A percentile compares a stretch with the other conserved stretches of the same genome.
These are phyloP conservation scores for Phytophthora niederhauseri DNA, from an alignment of 352 stramenopile genomes.

Conservation along the genomic window DNA sequence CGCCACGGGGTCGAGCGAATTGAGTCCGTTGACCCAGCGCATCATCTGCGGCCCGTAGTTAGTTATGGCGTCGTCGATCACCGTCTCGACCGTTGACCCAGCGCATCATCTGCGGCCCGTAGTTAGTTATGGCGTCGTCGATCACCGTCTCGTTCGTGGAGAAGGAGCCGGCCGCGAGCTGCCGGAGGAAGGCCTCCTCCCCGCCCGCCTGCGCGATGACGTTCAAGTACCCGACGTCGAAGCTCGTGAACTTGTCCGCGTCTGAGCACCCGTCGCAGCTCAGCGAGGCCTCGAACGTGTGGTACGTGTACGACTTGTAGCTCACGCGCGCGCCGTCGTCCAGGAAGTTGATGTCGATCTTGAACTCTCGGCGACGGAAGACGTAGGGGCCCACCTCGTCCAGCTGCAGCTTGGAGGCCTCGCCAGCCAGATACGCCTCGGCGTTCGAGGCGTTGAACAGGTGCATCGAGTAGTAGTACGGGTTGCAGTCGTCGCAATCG, in stretches of 20 bases:
- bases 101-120: conserved; percentile 67
- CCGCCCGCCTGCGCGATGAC: conserved; percentile 66
- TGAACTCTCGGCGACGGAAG: conserved; percentile 61
- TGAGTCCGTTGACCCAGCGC: conserved; percentile 80
- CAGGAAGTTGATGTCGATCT: conserved; percentile 57
- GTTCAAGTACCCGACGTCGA: conserved; percentile 70
- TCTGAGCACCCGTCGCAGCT: conserved; percentile 62
- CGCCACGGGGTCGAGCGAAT: conserved; percentile 68
- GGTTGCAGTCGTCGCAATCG: conserved; percentile 62
- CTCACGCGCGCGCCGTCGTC: conserved; percentile 45
- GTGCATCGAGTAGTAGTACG: conserved; percentile 54
- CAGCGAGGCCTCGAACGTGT: conserved; percentile 47
- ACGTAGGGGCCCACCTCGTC: conserved; percentile 63
- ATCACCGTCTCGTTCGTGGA: conserved; percentile 34
- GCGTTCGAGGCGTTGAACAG: conserved; percentile 52
- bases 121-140: conserved; percentile 36
- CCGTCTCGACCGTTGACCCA: conserved; percentile 61
- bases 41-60: conserved; percentile 65
- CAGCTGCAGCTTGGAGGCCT: conserved; percentile 53
- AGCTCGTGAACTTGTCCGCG: conserved; percentile 50
- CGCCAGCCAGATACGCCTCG: conserved; percentile 45
- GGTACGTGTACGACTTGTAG: conserved; percentile 75
- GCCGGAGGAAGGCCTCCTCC: conserved; percentile 52
- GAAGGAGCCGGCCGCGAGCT: conserved; percentile 55
- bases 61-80: conserved; percentile 35